Percentiles rank a stretch among this genome's conserved stretches.
Evolutionary conservation across 257 asterid species (phyloP).

Genomic region (Oldenlandia corymbosa): DNA sequence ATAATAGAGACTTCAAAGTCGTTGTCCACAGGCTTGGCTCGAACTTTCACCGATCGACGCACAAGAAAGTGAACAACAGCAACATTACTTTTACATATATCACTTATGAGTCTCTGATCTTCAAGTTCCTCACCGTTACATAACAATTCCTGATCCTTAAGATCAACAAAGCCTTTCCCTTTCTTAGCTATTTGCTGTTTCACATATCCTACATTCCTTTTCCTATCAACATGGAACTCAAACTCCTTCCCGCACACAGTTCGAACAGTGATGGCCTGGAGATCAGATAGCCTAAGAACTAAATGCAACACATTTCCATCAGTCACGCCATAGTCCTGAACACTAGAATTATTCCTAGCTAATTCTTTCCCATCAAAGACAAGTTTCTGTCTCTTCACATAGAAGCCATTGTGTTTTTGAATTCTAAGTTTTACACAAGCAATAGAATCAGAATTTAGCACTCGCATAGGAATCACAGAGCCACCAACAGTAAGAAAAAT

Average conservation of each 20-base stretch:
- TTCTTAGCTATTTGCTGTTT: constrained; percentile 58
- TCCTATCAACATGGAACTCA: constrained; percentile 56
- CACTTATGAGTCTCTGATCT: constrained; percentile 64
- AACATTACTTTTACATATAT: constrained; percentile 47
- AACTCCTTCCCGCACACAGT: constrained; percentile 70
- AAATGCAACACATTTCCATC: constrained; percentile 68
- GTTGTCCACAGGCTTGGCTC: constrained; percentile 39
- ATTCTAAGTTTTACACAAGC: constrained; percentile 72
- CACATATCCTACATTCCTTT: constrained; percentile 59
- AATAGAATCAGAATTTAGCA: constrained; percentile 66
- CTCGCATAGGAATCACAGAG: constrained; percentile 62
- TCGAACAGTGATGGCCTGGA: constrained; percentile 63
- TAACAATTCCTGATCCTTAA: constrained; percentile 50
- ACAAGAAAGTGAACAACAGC: constrained; percentile 66
- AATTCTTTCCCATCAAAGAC: constrained; percentile 74
- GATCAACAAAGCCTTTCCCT: constrained; percentile 38
- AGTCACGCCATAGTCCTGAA: constrained; percentile 57
- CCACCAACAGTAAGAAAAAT: constrained; percentile 58
- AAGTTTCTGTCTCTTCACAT: constrained; percentile 60
- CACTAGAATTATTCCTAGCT: constrained; percentile 50
- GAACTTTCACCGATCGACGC: constrained; percentile 53
- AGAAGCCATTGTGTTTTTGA: constrained; percentile 54
- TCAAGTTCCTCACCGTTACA: constrained; percentile 70
- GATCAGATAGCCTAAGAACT: constrained; percentile 57
- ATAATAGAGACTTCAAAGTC: constrained; percentile 58